phyloP scores from a whole-genome alignment of 805 yeast species.

The Saccharomyces paradoxus region DNA sequence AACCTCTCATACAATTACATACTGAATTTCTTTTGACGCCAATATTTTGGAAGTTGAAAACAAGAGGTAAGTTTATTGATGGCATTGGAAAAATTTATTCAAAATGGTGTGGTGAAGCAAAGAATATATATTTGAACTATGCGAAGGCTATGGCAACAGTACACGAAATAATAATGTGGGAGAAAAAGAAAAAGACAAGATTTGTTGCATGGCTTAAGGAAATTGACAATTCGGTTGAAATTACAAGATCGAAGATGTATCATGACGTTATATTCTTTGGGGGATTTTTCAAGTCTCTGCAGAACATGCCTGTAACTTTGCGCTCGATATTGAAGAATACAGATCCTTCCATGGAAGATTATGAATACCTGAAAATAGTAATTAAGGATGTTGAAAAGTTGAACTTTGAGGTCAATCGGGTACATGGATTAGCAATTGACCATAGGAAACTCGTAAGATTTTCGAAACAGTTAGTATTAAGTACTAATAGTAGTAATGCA shows the following conservation, averaged over 20 bases:
- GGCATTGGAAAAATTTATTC: slow-evolving; percentile 55
- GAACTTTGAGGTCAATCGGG: slow-evolving; percentile 52
- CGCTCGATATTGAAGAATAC: slow-evolving; percentile 48
- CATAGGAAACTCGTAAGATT: slow-evolving; percentile 46
- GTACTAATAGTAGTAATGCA: slow-evolving; percentile 18
- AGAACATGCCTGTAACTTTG: slow-evolving; percentile 55
- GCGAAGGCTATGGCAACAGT: slow-evolving; percentile 55
- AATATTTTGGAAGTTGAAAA: slow-evolving; percentile 44
- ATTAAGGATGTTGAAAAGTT: slow-evolving; percentile 46
- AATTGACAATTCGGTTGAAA: slow-evolving; percentile 41
- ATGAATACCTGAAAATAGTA: slow-evolving; percentile 42
- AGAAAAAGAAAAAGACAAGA: slow-evolving; percentile 33
- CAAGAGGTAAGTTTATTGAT: slow-evolving; percentile 59
- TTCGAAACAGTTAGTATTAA: slow-evolving; percentile 30
- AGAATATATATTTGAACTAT: slow-evolving; percentile 46
- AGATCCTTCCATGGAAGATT: slow-evolving; percentile 43
- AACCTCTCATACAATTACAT: slow-evolving; percentile 49
- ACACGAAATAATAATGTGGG: slow-evolving; percentile 46
- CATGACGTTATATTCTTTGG: slow-evolving; percentile 50
- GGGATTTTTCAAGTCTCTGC: slow-evolving; percentile 47
- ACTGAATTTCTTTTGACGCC: slow-evolving; percentile 48
- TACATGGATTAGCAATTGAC: slow-evolving; percentile 54
- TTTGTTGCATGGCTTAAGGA: slow-evolving; percentile 53
- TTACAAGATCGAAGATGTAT: slow-evolving; percentile 36
- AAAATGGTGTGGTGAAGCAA: slow-evolving; percentile 56